Evolutionary conservation across 2,329 filamentous ascomycete species (phyloP).

Genomic region (Botrytis porri): DNA sequence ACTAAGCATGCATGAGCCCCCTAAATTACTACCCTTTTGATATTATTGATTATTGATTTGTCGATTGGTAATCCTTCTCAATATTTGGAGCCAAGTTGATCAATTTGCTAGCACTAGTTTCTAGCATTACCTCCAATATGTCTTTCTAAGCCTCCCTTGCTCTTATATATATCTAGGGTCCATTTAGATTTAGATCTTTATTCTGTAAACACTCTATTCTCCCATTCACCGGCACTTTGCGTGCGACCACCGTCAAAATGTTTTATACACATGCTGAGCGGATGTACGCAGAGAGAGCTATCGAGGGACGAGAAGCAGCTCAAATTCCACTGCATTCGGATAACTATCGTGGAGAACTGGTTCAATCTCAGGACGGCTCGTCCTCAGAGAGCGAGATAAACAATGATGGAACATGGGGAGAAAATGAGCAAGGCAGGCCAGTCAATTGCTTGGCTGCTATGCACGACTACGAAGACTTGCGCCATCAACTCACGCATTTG

Average conservation of each 20-base stretch:
- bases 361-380: constrained; percentile 22
- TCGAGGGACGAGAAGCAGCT: constrained; percentile 22
- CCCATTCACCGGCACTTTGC: not conserved
- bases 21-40: not conserved
- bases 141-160: not conserved
- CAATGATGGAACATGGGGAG: constrained; percentile 58
- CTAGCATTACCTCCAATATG: not conserved
- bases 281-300: constrained; percentile 30
- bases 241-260: constrained; percentile 26
- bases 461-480: constrained; percentile 57
- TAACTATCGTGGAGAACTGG: constrained; percentile 23
- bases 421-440: constrained; percentile 50
- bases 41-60: not conserved
- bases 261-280: constrained; percentile 29
- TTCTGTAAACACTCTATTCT: not conserved
- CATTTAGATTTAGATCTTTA: not conserved
- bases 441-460: constrained; percentile 53
- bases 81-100: not conserved
- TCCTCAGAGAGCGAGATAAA: constrained; percentile 19
- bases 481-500: constrained; percentile 52
- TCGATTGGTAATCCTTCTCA: not conserved
- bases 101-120: not conserved
- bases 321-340: constrained; percentile 32
- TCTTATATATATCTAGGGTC: not conserved
- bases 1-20: not conserved